These are phyloP conservation scores for Pythium scleroteichum DNA, from an alignment of 352 stramenopile species.

Conservation along the genomic window DNA sequence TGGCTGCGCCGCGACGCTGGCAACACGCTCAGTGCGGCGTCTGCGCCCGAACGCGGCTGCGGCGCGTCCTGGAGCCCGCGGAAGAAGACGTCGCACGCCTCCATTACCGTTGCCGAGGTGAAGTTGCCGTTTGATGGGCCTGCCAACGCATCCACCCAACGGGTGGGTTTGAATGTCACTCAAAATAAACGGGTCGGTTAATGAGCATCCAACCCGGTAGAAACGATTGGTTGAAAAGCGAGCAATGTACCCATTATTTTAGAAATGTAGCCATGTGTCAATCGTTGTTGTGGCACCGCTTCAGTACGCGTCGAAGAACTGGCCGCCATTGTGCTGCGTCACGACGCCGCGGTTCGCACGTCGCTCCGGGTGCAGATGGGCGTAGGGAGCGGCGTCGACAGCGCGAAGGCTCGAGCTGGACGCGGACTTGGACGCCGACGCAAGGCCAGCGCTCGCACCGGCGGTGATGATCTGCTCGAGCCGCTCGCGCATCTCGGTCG, in stretches of 20 bases:
- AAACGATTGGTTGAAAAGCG: too few species aligned
- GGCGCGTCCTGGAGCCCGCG: background rate
- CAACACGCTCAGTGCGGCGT: background rate
- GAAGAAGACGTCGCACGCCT: conserved; percentile 7
- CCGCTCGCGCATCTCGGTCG: conserved; percentile 10
- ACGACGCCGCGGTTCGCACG: too few species aligned
- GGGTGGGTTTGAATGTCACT: background rate
- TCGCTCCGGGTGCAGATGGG: background rate
- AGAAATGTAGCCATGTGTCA: too few species aligned
- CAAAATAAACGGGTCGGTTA: too few species aligned
- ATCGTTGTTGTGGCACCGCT: too few species aligned
- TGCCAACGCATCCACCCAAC: background rate
- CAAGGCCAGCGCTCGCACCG: too few species aligned
- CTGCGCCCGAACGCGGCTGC: background rate
- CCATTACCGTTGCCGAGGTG: background rate
- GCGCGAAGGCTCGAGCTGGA: background rate
- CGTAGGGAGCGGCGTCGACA: background rate
- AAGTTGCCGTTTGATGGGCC: conserved; percentile 1
- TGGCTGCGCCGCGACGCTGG: background rate
- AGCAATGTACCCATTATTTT: too few species aligned
- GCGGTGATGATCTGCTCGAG: conserved; percentile 10
- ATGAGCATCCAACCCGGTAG: too few species aligned
- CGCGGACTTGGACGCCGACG: too few species aligned
- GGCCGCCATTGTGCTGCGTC: too few species aligned
- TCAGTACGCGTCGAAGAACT: too few species aligned